Evolutionary conservation across 495 filamentous ascomycete genomes (phyloP).

Genomic region (Platismatia glauca): DNA sequence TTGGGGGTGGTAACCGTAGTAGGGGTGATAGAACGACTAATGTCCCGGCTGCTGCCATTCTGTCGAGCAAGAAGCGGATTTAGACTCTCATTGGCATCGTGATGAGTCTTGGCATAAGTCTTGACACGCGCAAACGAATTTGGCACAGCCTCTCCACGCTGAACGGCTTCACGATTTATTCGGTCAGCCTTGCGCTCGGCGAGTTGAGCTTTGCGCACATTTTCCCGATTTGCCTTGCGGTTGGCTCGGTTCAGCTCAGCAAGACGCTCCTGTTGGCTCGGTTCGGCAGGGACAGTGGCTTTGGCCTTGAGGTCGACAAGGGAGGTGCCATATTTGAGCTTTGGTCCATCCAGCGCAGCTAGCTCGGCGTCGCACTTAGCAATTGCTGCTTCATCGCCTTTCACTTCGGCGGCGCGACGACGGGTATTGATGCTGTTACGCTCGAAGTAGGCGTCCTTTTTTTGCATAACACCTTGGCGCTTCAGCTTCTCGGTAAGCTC

Average conservation of each 20-base stretch:
- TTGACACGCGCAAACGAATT: slow-evolving; percentile 55
- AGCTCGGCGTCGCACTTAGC: slow-evolving; percentile 57
- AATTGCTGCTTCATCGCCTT: slow-evolving; percentile 52
- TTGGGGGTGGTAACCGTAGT: slow-evolving; percentile 27
- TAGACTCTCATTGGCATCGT: slow-evolving; percentile 40
- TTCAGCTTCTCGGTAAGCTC: slow-evolving; percentile 71
- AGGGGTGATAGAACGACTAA: slow-evolving; percentile 42
- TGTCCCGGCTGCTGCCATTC: slow-evolving; percentile 28
- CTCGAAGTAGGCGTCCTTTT: slow-evolving; percentile 52
- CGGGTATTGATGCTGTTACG: slow-evolving; percentile 52
- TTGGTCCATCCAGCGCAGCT: slow-evolving; percentile 55
- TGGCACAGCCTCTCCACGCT: slow-evolving; percentile 42
- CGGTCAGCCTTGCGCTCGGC: slow-evolving; percentile 58
- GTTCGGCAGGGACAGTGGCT: slow-evolving; percentile 33
- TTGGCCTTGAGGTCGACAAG: slow-evolving; percentile 37
- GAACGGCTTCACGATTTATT: slow-evolving; percentile 42
- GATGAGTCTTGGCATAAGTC: slow-evolving; percentile 52
- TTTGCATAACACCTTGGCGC: slow-evolving; percentile 52
- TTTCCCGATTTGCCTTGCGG: slow-evolving; percentile 67
- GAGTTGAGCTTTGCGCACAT: slow-evolving; percentile 75
- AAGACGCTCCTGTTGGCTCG: slow-evolving; percentile 62
- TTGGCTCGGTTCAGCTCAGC: slow-evolving; percentile 68
- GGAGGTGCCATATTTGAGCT: slow-evolving; percentile 58
- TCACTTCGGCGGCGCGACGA: slow-evolving; percentile 54
- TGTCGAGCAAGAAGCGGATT: slow-evolving; percentile 21